Base-by-base conservation (phyloP, 352 stramenopile genomes). In the Globisporangium takayamanum region DNA sequence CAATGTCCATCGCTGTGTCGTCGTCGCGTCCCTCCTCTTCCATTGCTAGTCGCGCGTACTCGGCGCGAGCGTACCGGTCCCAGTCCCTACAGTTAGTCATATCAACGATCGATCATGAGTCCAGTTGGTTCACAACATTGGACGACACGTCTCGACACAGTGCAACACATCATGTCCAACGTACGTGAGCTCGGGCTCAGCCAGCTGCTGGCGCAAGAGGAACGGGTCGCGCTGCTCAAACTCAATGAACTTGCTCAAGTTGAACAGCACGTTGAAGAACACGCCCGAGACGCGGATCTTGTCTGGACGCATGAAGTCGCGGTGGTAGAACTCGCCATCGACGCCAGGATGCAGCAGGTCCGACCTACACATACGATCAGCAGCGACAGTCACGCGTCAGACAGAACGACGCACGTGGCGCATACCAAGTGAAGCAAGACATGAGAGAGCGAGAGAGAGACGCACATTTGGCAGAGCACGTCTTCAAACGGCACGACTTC, bases 241-340 rank as follows among this genome's bases (percentile, higher is more conserved):
- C 58, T 96, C 86, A 48, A 99, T 96, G 59, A 99, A 99, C 71
- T 99, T 99, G 89, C 97, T 98, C 42, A 99, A 76, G 74, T 99
- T 99, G 83, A 99, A 99, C 25, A 99, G 80, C 37, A 97, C 96
- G 77, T 99, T 98, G 77, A 99, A 99, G 50, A 99, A 92, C 26
- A 98, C 95, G 22, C 97, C 97, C 0, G 93, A 94, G 22, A 99
- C 70, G 39, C 85, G 84, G 53, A 95, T 93, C 67, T 92, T 93
- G 70, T 95, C 85, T 16, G 81, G 70, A n/a, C 82, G 82, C 44
- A 87, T 78, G 39, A 95, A 89, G 41, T 95, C 85, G 22, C 73
- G 70, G 59, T 87, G 78, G 45, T 78, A 80, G 52, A 95, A 95
- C 57, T 91, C 83, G 58, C 85, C 85, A 50, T 95, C 85, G 18